Percentiles rank a stretch among this genome's conserved stretches.
phyloP scores from a whole-genome alignment of 2,329 filamentous ascomycete genomes.

The Orbilia oligospora region DNA sequence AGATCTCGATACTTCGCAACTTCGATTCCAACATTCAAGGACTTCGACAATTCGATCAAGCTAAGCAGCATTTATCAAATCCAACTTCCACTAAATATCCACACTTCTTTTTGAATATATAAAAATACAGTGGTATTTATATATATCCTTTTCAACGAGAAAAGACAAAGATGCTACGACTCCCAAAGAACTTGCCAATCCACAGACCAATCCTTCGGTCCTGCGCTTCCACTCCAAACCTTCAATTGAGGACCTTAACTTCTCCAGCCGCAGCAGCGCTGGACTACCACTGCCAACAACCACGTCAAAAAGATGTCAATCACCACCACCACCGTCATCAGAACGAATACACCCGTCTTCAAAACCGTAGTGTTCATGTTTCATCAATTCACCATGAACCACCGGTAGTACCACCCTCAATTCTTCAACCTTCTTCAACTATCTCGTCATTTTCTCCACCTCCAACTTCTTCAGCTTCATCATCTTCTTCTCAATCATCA shows the following conservation, averaged over 20 bases:
- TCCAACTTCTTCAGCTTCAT: neutral
- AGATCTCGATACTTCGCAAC: neutral
- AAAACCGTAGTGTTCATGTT: constrained; percentile 8
- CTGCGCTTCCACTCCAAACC: neutral
- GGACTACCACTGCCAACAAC: neutral
- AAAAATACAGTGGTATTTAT: no score
- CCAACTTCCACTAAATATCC: no score
- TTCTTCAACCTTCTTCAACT: neutral
- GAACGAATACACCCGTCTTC: constrained; percentile 6
- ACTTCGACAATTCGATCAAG: no score
- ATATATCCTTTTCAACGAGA: constrained; percentile 13
- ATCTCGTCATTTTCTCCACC: neutral
- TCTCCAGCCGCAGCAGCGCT: constrained; percentile 26
- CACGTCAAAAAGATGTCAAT: neutral
- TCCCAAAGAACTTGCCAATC: neutral
- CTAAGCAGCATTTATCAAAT: no score
- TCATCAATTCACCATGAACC: neutral
- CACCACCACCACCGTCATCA: constrained; percentile 2
- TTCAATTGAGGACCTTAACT: neutral
- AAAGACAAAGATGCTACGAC: constrained; percentile 13
- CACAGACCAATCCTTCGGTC: neutral
- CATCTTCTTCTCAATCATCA: neutral
- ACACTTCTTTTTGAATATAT: neutral
- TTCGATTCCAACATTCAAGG: neutral
- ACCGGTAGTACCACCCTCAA: neutral